Conservation (phyloP, 139 green algal species). For the Micromonas pusilla region DNA sequence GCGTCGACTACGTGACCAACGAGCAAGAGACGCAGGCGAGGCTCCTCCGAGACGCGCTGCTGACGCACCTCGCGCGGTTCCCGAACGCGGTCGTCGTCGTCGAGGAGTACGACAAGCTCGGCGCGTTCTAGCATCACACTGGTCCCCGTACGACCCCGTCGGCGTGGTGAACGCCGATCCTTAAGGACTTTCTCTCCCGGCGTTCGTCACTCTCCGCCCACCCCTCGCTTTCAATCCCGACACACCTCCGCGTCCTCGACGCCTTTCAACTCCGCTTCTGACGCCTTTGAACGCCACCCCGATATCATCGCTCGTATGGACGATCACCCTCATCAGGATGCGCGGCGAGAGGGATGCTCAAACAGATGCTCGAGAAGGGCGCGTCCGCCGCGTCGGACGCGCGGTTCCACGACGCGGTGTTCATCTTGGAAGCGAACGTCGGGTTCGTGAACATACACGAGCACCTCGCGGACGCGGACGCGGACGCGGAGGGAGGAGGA, state of each 20-base stretch:
- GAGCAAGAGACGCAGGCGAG: constrained; percentile 54
- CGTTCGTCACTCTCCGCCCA: no score
- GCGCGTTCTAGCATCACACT: no score
- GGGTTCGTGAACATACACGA: constrained; percentile 67
- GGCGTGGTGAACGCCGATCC: no score
- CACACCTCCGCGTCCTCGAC: no score
- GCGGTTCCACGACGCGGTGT: constrained; percentile 52
- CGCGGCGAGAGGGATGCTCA: constrained; percentile 56
- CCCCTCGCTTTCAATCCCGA: no score
- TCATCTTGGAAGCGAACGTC: constrained; percentile 83
- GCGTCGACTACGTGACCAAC: constrained; percentile 59
- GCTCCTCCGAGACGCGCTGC: constrained; percentile 35
- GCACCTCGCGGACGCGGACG: no score
- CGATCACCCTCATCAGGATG: no score
- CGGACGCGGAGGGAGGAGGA: constrained; percentile 26
- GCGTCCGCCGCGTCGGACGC: neutral
- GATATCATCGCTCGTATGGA: no score
- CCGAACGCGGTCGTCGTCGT: constrained; percentile 76
- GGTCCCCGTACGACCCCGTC: no score
- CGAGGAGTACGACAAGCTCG: constrained; percentile 95
- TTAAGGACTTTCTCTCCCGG: no score
- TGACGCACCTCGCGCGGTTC: constrained; percentile 49
- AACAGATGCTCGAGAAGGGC: constrained; percentile 62
- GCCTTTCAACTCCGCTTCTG: no score
- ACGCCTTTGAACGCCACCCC: no score